Base-by-base conservation (phyloP, 129 eudicot species). In the Lactuca saligna region DNA sequence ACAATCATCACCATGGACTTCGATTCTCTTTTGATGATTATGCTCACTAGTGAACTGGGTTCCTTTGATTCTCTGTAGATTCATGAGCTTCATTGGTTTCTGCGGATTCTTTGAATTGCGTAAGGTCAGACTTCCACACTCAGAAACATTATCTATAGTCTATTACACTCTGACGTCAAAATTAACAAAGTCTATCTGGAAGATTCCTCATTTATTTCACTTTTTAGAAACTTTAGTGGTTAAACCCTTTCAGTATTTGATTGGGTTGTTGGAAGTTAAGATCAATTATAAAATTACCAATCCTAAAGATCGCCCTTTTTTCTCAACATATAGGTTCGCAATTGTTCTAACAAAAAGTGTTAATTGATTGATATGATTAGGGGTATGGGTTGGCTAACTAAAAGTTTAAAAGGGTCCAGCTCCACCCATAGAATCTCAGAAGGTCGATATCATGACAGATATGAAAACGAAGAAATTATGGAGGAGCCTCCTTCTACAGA, bases 381-480 rank as follows among this genome's bases (percentile, higher is more conserved):
- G 35, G 42, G 70, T 20, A 93, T 93, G 99, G 99, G 97, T 70
- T 93, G 99, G 99, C 77, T 93, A 68, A 87, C 97, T 57, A 93
- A 93, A 71, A 79, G 89, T 68, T 64, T 93, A 20, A 88, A 84
- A 68, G 97, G 95, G 34, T 78, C 90, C n/a, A 85, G 87, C 78
- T 87, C 90, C 46, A 83, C 83, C 72, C 97, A 83, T 70, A 86
- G 74, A 80, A 72, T 91, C 71, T 82, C 85, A 3, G 85, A 83
- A 80, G 95, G 97, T 69, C 87, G 81, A 56, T 82, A 89, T 80
- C 91, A 89, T 39, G 91, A 82, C 58, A 84, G 76, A 74, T 79
- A 80, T 68, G 89, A 85, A 1, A 83, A 82, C 17, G 91, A 84
- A 44, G 80, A 70, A 54, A 55, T 68, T 50, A 80, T 88, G 93